Base-by-base conservation (phyloP, 495 filamentous ascomycete species). In the Penicillium arizonense region DNA sequence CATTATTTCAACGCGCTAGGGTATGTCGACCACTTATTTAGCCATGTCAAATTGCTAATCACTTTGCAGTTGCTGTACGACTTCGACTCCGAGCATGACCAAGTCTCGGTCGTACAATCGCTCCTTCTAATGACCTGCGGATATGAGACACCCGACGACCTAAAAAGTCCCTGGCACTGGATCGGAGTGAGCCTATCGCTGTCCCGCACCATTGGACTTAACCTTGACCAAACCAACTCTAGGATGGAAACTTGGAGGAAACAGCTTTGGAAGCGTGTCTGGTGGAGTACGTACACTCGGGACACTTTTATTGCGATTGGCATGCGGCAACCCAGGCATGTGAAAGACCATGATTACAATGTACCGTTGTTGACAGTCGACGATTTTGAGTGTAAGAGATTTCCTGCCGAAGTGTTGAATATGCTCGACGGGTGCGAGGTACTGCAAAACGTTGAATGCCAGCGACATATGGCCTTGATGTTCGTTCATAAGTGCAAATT, bases 221-320 rank as follows among this genome's bases (percentile, higher is more conserved):
- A 95, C 68, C 85, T 87, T 37, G 87, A 95, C 59, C 90, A 89
- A 28, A 82, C 77, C 5, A 85, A 87, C 35, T 87, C 85, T 36
- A 82, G 78, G 52, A 90, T 93, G 86, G 78, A 85, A 21, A 59
- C 76, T 14, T 77, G 81, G 47, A 82, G 83, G 64, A 85, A 88
- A 60, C 84, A 82, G 53, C 73, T 96, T 55, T 93, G 89, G 89
- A 95, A 91, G 68, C 77, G 90, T 26, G 90, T 96, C 50, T 96
- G 91, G 91, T 96, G 91, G 91, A 91, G 87, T 41, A 91, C 87
- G 48, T 94, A 92, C 59, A 94, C 93, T 78, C 84, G 90, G 35
- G 91, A 96, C 69, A 87, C 89, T 35, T 70, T 95, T 28, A 87
- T 96, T 51, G 91, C 91, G 5, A 67, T 96, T n/a, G 91, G 91